Evolutionary conservation across 345 rosid species (phyloP), one percentile per base, ranked within the genome.

Genomic region (Dipteronia sinensis): DNA sequence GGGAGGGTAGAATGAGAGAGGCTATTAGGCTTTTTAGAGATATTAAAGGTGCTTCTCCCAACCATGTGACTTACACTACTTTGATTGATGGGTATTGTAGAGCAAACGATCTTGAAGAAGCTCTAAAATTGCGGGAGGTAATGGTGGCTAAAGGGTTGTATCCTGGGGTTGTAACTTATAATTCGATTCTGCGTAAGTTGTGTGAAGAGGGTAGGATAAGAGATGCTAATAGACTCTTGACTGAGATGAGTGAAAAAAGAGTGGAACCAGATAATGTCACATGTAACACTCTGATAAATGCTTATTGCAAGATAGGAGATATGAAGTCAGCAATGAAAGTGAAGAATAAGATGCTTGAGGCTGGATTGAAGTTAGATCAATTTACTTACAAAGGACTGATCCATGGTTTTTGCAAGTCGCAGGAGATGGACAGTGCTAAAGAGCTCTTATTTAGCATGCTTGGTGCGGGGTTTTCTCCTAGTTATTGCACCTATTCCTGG

Each of bases 1-100:
- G 91, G 88, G 95, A 95, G 86, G 98, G 98, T 77, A 91, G 99
- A 86, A 91, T 93, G 97, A 89, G 94, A 55, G 99, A 95, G 69
- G 99, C 97, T 17, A 67, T 85, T 1, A 85, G 90, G 87, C 82
- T 92, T 44, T 91, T 92, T 74, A 88, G 86, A 66, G 98, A 95
- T 79, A 92, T 90, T 15, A 92, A 87, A 83, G 88, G 84, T 1
- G 84, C 81, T 20, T 67, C 69, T 20, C 94, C 97, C 51, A 95
- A 89, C 64, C 90, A 85, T 51, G 92, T 95, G 53, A 93, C 98
- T 0, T 95, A 87, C 69, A 91, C 93, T 74, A 92, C 92, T 80
- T 83, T 95, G 85, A 92, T 95, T 83, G 99, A 95, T 75, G 98
- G 98, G 7, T 91, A 91, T 78, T 93, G 97, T 80, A 87, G 98